phyloP scores from a whole-genome alignment of 768 basidiomycete species.

The Auricularia heimuer region DNA sequence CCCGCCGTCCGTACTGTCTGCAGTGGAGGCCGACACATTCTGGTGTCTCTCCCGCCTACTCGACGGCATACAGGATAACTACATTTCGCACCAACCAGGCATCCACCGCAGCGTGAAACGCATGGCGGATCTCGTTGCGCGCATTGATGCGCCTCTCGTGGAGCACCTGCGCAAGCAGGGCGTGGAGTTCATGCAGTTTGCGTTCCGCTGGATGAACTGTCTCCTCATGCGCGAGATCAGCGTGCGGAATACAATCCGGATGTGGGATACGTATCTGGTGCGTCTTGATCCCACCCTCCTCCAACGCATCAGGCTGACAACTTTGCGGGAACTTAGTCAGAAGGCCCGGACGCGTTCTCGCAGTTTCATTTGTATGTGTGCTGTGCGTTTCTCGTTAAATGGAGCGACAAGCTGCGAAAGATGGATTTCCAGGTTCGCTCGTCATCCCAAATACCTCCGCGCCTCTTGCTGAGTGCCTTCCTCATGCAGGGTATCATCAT shows the following conservation, averaged over 20 bases:
- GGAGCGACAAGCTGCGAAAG: conserved; percentile 84
- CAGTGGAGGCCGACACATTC: conserved; percentile 94
- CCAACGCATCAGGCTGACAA: background rate
- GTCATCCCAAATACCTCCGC: background rate
- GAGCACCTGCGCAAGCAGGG: conserved; percentile 80
- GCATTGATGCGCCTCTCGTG: conserved; percentile 86
- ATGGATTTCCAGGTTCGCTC: conserved; percentile 94
- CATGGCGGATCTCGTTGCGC: conserved; percentile 87
- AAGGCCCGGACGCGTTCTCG: conserved; percentile 95
- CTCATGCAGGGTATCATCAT: conserved; percentile 84
- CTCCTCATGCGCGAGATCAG: conserved; percentile 96
- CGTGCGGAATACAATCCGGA: conserved; percentile 91
- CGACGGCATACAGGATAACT: conserved; percentile 98
- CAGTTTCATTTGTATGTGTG: conserved; percentile 99
- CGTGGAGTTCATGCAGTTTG: conserved; percentile 99
- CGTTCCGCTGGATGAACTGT: conserved; percentile 99
- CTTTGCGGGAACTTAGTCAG: conserved; percentile 49
- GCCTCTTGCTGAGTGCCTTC: background rate
- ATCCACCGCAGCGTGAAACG: conserved; percentile 88
- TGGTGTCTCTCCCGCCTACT: conserved; percentile 95
- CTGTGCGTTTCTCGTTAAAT: conserved; percentile 90
- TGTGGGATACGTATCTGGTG: conserved; percentile 99
- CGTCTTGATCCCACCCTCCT: conserved; percentile 19
- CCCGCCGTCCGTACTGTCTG: conserved; percentile 59
- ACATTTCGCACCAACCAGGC: conserved; percentile 92